Evolutionary conservation across 148 eudicot species (phyloP), one percentile per base, ranked within the genome.

Genomic region (Linanthus parryae): DNA sequence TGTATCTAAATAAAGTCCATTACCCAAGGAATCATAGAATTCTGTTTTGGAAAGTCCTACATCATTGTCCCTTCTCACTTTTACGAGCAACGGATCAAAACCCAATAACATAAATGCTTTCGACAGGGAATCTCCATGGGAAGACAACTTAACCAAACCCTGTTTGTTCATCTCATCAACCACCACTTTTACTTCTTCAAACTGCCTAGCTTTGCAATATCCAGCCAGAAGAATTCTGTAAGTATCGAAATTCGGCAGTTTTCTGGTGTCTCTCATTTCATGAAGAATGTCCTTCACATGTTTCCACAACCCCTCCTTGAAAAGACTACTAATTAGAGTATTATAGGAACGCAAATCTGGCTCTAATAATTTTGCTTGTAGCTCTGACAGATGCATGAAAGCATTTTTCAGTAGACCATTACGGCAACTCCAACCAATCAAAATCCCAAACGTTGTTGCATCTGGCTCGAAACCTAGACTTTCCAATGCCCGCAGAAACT

Each of bases 1-100:
- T 36, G 87, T 66, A 23, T 89, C 90, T 51, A 89, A 69, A 75
- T 82, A 89, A 54, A 89, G 90, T 29, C 97, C 97, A 63, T 89
- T 89, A 22, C 97, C 97, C 44, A 82, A 57, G 52, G 54, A 68
- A 67, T 89, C 97, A 61, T 50, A 63, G 38, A 75, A 84, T 48
- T 89, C 94, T 10, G 87, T 53, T 56, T 62, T 75, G 4, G 61
- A 71, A 24, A 54, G 58, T 35, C 64, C 65, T 8, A 65, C 31
- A 59, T 75, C 81, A 51, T 84, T 82, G 72, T 89, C 94, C 73
- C 97, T 73, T 59, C 68, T 89, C 52, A 89, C 46, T 67, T 67
- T 89, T 22, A 82, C 79, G n/a, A 49, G 40, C 55, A 49, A 35
- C 8, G 84, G 75, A 55, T 70, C 56, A 14, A 84, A 69, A 41